Evolutionary conservation across 2,329 filamentous ascomycete genomes (phyloP), one percentile per base, ranked within the genome.

Genomic region (Huntiella bhutanensis): DNA sequence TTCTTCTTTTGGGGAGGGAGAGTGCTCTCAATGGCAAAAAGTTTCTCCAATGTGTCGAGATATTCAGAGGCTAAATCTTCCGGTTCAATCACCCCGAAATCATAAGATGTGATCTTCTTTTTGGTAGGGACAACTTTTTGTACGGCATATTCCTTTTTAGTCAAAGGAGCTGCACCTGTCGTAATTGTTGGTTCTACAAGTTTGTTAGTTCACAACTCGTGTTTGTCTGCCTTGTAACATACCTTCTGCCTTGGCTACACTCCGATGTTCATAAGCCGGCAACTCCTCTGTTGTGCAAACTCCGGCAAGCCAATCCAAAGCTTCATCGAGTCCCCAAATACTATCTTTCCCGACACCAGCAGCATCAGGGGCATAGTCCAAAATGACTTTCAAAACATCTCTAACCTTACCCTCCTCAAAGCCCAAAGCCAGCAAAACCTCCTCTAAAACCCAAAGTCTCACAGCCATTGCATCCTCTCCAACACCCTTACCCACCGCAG

Each of bases 281-380:
- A 88, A 67, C 54, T 87, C 79, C 1, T 77, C 71, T 51, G 69
- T 64, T 11, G 70, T 64, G 54, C 80, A 83, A 57, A 91, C 75
- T 52, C 83, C 67, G n/a, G 85, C 83, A 46, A 96, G 70, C 84
- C 86, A 94, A 54, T 95, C 84, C 15, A 98, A 60, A 19, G 82
- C 77, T 61, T 94, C 87, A 51, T 92, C 80, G 33, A 96, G 64
- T 7, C 87, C 86, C 82, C 85, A 93, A 11, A 86, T 71, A 38
- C 70, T 69, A 52, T 85, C 81, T 53, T 75, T 80, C 50, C 60
- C 66, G 15, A 64, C 63, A 8, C 65, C 56, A 2, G 68, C 64
- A 46, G 80, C 70, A 51, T 75, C 77, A 28, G 77, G 69, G 22
- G 76, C 75, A 52, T 81, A 77, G 37, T 77, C 69, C 47, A 87